Evolutionary conservation across 805 yeast species (phyloP).

Genomic region (Alloascoidea africana): DNA sequence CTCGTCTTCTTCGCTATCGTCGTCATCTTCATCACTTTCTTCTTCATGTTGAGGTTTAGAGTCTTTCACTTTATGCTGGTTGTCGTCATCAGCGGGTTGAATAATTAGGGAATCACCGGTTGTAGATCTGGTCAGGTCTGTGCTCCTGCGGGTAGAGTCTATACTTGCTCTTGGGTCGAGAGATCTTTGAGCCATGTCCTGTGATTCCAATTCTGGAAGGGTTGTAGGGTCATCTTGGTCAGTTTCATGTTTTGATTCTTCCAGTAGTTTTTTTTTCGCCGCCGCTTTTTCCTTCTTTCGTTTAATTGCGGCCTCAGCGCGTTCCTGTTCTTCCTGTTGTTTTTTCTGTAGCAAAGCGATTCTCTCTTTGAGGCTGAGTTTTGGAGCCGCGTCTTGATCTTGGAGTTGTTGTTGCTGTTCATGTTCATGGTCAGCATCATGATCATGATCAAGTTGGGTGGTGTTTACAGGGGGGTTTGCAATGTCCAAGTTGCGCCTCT

Average conservation of each 20-base stretch:
- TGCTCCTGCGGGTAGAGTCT: conserved; percentile 3
- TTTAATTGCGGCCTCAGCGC: conserved; percentile 34
- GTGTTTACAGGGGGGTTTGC: conserved; percentile 18
- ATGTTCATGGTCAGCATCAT: conserved; percentile 12
- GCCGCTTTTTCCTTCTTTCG: conserved; percentile 32
- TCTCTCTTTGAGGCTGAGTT: conserved; percentile 73
- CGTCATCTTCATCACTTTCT: conserved; percentile 33
- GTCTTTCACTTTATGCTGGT: too few species aligned
- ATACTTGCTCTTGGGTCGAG: conserved; percentile 6
- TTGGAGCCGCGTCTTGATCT: conserved; percentile 45
- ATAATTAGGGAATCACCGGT: too few species aligned
- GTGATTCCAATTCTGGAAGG: too few species aligned
- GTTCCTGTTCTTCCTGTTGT: conserved; percentile 67
- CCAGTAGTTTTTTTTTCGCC: conserved; percentile 26
- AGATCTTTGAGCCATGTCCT: conserved; percentile 4
- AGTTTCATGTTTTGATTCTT: conserved; percentile 6
- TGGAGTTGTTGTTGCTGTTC: conserved; percentile 8
- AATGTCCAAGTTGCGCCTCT: conserved; percentile 4
- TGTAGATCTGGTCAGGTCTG: too few species aligned
- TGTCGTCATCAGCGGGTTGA: too few species aligned
- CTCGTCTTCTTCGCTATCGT: conserved; percentile 36
- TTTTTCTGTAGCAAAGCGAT: conserved; percentile 71
- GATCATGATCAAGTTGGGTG: conserved; percentile 9
- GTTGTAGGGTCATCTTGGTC: conserved; percentile 1
- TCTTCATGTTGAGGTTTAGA: too few species aligned